Evolutionary conservation across 305 asterid species (phyloP), one percentile per base, ranked within the genome.

Genomic region (Fraxinus ornus): DNA sequence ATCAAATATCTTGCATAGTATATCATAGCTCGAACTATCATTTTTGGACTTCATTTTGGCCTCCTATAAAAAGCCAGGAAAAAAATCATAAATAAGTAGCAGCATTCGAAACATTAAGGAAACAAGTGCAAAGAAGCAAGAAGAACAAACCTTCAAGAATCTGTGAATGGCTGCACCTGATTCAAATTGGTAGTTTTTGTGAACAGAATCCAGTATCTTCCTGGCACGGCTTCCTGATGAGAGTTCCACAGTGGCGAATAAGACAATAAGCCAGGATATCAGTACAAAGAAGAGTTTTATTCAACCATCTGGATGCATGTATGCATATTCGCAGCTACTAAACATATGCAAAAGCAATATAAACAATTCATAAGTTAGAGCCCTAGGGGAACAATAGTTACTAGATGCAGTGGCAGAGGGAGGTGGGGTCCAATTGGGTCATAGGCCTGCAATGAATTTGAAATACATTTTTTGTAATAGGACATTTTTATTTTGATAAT

Each of bases 101-200:
- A 64, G 62, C 47, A 57, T 72, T 70, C 44, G 28, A 44, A 86
- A 60, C 76, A 75, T 19, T 66, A 62, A 79, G 73, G 47, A 77
- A 78, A 76, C 41, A 52, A 72, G 32, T 66, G 73, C 80, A 49
- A 77, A 68, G 77, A 75, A 71, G 74, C 17, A 44, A 37, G 24
- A 82, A 64, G 33, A 81, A 75, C 81, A 74, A 64, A 94, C 98
- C 99, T 96, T 88, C 81, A 91, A 85, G 87, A 86, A 88, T 80
- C 85, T 84, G 84, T 82, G 86, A 85, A 94, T 74, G 39, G 94
- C 97, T 82, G 75, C 89, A 64, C 89, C 90, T 78, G 93, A 85
- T 88, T 96, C 98, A 78, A 83, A 83, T 21, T 95, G 98, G 89
- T 94, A 96, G 84, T 83, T 90, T 85, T 89, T 90, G 85, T 91